A percentile compares a stretch with the other conserved stretches of the same genome.
phyloP scores from a whole-genome alignment of 805 yeast genomes.

The Aciculoconidium aculeatum region DNA sequence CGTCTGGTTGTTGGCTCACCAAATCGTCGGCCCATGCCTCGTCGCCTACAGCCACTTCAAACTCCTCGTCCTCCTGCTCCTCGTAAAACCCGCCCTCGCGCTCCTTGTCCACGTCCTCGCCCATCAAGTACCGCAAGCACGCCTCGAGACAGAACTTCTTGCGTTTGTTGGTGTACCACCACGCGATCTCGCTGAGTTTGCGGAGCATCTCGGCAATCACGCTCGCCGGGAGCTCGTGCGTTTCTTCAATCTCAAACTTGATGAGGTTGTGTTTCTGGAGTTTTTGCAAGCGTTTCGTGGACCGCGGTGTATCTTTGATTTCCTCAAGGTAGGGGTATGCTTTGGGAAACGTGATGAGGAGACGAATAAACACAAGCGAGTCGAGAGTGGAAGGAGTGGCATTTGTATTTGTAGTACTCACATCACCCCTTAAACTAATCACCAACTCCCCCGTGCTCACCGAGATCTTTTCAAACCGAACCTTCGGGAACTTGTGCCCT shows the following conservation, averaged over 20 bases:
- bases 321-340: constrained; percentile 66
- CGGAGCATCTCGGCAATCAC: constrained; percentile 46
- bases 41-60: constrained; percentile 28
- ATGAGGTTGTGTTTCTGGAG: constrained; percentile 19
- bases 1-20: constrained; percentile 31
- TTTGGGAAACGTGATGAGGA: constrained; percentile 65
- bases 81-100: constrained; percentile 17
- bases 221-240: constrained; percentile 54
- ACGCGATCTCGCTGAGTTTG: constrained; percentile 50
- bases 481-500: constrained; percentile 83
- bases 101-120: constrained; percentile 52
- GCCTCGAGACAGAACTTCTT: constrained; percentile 74
- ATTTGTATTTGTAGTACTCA: constrained; percentile 1
- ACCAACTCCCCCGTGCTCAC: constrained; percentile 79
- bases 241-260: constrained; percentile 67
- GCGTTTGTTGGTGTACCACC: constrained; percentile 45
- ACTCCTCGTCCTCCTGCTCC: constrained; percentile 19
- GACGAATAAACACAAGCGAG: constrained; percentile 56
- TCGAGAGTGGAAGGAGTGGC: constrained; percentile 24
- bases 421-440: constrained; percentile 64
- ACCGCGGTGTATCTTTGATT: constrained; percentile 8
- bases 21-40: constrained; percentile 41
- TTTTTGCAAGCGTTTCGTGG: constrained; percentile 12
- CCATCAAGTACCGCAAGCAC: constrained; percentile 69
- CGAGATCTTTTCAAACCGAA: constrained; percentile 79